Evolutionary conservation across 2,329 filamentous ascomycete genomes (phyloP).

Genomic region (Sporothrix mexicana): DNA sequence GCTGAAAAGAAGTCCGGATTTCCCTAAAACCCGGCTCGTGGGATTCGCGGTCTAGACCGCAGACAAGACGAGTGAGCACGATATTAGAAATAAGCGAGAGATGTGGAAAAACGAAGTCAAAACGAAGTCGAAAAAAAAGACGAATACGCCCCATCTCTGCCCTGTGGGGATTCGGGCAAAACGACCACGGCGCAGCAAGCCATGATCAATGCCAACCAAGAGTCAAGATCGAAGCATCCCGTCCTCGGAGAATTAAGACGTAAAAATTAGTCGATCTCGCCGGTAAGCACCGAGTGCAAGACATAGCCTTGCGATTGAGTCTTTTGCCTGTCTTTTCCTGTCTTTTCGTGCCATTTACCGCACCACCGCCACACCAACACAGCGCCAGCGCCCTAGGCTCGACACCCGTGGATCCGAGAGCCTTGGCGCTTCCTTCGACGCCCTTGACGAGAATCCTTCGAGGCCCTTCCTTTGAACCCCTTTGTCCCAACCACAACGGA

Average conservation of each 20-base stretch:
- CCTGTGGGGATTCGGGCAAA: too few species aligned
- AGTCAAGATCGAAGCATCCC: not conserved
- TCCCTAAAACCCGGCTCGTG: not conserved
- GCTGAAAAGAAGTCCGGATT: not conserved
- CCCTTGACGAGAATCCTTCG: not conserved
- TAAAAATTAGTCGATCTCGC: not conserved
- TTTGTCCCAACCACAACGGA: not conserved
- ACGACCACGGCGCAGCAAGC: not conserved
- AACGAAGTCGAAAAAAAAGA: not conserved
- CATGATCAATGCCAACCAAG: not conserved
- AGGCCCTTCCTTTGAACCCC: not conserved
- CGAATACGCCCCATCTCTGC: not conserved
- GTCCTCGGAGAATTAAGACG: not conserved
- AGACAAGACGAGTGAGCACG: not conserved
- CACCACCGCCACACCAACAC: too few species aligned
- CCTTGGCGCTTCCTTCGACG: not conserved
- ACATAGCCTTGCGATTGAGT: not conserved
- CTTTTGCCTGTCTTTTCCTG: not conserved
- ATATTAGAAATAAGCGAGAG: not conserved
- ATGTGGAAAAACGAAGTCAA: not conserved
- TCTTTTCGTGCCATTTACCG: too few species aligned
- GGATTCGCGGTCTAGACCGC: not conserved
- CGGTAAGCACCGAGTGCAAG: conserved; percentile 1
- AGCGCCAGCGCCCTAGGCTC: not conserved
- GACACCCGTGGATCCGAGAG: conserved; percentile 9